phyloP scores from a whole-genome alignment of 108 stramenopile species.

The Fragilaria radians region DNA sequence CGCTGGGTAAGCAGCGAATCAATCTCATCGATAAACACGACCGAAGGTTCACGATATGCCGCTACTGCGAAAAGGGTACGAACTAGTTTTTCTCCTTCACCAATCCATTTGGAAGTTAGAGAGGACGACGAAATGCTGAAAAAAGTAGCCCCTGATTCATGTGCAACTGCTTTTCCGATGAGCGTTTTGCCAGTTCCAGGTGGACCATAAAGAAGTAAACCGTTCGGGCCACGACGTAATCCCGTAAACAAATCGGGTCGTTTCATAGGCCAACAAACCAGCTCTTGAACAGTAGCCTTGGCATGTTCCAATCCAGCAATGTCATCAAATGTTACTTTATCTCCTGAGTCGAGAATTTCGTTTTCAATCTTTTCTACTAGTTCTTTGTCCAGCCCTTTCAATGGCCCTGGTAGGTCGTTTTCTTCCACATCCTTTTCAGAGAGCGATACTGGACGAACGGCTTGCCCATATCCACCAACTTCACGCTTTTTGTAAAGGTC shows the following conservation, averaged over 20 bases:
- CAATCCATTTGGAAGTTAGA: constrained; percentile 99
- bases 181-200: constrained; percentile 93
- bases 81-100: constrained; percentile 98
- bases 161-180: constrained; percentile 98
- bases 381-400: constrained; percentile 79
- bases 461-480: constrained; percentile 5
- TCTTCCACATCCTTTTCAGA: constrained; percentile 24
- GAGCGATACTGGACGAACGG: background rate
- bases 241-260: constrained; percentile 93
- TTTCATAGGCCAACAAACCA: constrained; percentile 90
- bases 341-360: constrained; percentile 76
- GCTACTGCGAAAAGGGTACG: constrained; percentile 96
- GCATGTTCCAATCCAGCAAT: constrained; percentile 85
- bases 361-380: constrained; percentile 78
- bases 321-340: constrained; percentile 80
- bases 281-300: constrained; percentile 80
- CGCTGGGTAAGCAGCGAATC: constrained; percentile 92
- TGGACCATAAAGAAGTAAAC: constrained; percentile 68
- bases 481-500: background rate
- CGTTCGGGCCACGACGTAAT: constrained; percentile 79
- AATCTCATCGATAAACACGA: constrained; percentile 96
- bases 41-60: constrained; percentile 80
- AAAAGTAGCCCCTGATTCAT: constrained; percentile 95
- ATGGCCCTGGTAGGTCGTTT: constrained; percentile 80
- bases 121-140: constrained; percentile 98